Conservation (phyloP, 2,329 filamentous ascomycete species). For the Penicillium brasilianum region DNA sequence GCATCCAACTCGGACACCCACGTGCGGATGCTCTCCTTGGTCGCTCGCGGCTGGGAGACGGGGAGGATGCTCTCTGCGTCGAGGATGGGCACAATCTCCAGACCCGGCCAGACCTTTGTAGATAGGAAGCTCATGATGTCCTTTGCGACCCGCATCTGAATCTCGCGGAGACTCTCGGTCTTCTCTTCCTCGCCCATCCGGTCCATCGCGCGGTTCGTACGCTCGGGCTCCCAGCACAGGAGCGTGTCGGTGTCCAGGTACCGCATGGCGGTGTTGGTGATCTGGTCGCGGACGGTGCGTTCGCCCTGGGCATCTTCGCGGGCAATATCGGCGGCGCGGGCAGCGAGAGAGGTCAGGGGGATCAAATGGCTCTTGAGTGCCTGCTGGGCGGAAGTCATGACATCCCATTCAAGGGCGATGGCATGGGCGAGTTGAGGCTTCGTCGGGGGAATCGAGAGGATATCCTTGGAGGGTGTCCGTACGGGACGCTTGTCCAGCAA, state of each 20-base stretch:
- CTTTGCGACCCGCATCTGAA: conserved; percentile 72
- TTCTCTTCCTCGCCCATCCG: conserved; percentile 51
- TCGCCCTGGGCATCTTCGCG: conserved; percentile 65
- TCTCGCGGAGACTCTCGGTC: conserved; percentile 67
- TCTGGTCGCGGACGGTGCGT: conserved; percentile 62
- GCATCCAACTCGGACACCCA: conserved; percentile 76
- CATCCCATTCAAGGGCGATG: conserved; percentile 92
- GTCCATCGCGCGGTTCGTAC: conserved; percentile 55
- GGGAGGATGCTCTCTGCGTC: conserved; percentile 78
- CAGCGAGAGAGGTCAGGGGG: conserved; percentile 82
- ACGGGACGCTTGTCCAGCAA: conserved; percentile 80
- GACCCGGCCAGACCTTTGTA: conserved; percentile 78
- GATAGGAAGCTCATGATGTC: conserved; percentile 75
- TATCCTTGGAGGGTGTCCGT: conserved; percentile 73
- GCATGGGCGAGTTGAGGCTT: conserved; percentile 84
- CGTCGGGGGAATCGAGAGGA: conserved; percentile 71
- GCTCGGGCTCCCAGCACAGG: conserved; percentile 81
- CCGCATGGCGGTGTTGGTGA: conserved; percentile 73
- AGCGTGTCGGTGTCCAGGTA: conserved; percentile 93
- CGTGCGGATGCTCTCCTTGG: conserved; percentile 74
- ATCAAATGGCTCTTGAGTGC: conserved; percentile 86
- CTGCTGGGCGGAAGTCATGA: conserved; percentile 79
- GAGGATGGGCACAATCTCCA: conserved; percentile 80
- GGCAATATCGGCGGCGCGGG: conserved; percentile 80
- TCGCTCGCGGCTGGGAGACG: conserved; percentile 71